Evolutionary conservation across 352 stramenopile species (phyloP), one percentile per base, ranked within the genome.

Genomic region (Globisporangium nodosum): DNA sequence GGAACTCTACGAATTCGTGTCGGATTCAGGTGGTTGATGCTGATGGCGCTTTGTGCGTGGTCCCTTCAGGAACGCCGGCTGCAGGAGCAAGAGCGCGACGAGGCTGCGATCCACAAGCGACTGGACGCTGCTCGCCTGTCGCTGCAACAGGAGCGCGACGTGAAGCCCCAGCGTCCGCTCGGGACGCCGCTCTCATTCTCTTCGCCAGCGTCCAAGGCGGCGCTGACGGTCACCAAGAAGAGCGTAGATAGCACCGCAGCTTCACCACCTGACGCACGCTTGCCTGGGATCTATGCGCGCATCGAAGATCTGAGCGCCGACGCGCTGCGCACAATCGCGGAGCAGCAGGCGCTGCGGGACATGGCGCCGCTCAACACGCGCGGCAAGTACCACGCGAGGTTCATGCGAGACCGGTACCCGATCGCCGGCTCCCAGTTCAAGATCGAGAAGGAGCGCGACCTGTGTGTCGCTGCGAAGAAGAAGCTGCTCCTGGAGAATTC

Each of bases 371-470:
- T 83, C 13, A 86, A 91, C 57, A 72, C 69, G 11, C 56, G 65
- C 6, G 84, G 84, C 13, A 88, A 90, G 52, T 93, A 91, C 66
- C 81, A 93, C 60, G 27, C 62, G 15, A 72, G 69, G 16, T 90
- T 68, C 50, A 81, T 93, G 67, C 84, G 81, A 52, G 69, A 90
- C 51, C 60, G 65, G 52, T 93, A 85, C 49, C 84, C 81, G 40
- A 88, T 93, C 50, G 79, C 81, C 35, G 84, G 84, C 12, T 66
- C 73, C 16, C 84, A 93, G 74, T 48, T 91, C 30, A 76, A 68
- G 51, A 64, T 88, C 42, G 81, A 93, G 66, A 80, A 74, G 46
- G 72, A 93, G 55, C 79, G 71, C 18, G 78, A 86, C 20, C 52
- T 84, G 61, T 70, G 72, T 12, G 61, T 82, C 24, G 54, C 64